Conservation (phyloP, 768 basidiomycete species). For the Trametes cubensis region DNA sequence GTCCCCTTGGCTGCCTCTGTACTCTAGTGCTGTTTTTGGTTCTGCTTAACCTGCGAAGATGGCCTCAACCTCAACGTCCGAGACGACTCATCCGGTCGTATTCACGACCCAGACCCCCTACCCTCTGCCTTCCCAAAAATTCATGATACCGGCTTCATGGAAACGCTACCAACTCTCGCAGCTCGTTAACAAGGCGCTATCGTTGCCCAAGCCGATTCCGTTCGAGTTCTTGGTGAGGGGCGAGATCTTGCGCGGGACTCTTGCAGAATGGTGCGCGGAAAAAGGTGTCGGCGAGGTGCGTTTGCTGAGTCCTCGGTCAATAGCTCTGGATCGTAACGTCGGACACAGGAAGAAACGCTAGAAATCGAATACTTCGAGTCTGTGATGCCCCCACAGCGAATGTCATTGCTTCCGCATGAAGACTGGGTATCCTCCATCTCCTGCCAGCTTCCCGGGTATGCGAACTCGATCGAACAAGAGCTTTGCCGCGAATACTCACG, state of each 20-base stretch:
- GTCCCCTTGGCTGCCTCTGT: neutral
- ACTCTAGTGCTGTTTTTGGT: no score
- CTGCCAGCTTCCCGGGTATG: slow-evolving; percentile 57
- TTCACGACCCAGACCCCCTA: slow-evolving; percentile 77
- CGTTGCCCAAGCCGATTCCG: slow-evolving; percentile 71
- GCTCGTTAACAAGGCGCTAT: slow-evolving; percentile 92
- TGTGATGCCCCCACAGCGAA: slow-evolving; percentile 81
- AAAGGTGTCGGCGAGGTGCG: slow-evolving; percentile 73
- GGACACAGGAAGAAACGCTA: slow-evolving; percentile 77
- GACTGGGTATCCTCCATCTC: slow-evolving; percentile 92
- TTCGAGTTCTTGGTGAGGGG: slow-evolving; percentile 92
- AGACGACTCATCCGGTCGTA: slow-evolving; percentile 57
- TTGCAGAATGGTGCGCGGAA: slow-evolving; percentile 76
- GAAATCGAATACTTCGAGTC: slow-evolving; percentile 93
- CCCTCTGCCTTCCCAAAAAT: slow-evolving; percentile 82
- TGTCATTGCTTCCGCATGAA: slow-evolving; percentile 80
- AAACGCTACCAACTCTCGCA: slow-evolving; percentile 96
- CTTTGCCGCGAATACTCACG: no score
- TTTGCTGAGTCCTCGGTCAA: neutral
- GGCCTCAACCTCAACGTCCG: slow-evolving; percentile 20
- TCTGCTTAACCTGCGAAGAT: slow-evolving; percentile 2
- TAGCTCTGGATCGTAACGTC: neutral
- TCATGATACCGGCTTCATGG: slow-evolving; percentile 91
- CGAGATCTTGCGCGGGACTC: slow-evolving; percentile 69
- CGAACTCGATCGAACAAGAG: neutral